phyloP scores from a whole-genome alignment of 2,329 filamentous ascomycete species.

The Beauveria rudraprayagi region DNA sequence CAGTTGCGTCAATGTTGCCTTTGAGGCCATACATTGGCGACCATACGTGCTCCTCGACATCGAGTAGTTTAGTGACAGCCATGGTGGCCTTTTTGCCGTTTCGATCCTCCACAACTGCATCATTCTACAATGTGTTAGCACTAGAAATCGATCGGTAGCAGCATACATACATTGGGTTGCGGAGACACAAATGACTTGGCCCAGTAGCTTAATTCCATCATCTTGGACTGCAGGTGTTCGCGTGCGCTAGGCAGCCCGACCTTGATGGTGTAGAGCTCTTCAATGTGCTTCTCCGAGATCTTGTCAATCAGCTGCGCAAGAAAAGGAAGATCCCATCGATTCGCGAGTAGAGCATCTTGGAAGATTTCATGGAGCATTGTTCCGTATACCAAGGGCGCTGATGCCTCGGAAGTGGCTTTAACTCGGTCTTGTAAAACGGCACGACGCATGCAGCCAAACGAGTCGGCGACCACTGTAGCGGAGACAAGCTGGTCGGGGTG shows the following conservation, averaged over 20 bases:
- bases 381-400: constrained; percentile 78
- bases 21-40: constrained; percentile 96
- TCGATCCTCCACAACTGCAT: constrained; percentile 70
- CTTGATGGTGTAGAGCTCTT: constrained; percentile 83
- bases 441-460: constrained; percentile 81
- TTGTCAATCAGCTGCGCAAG: constrained; percentile 58
- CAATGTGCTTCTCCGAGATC: constrained; percentile 69
- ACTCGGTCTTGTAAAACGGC: constrained; percentile 92
- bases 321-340: constrained; percentile 68
- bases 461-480: constrained; percentile 92
- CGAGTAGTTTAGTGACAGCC: constrained; percentile 86
- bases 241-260: constrained; percentile 64
- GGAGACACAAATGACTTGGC: constrained; percentile 70
- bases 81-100: constrained; percentile 69
- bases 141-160: background rate
- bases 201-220: constrained; percentile 76
- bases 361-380: constrained; percentile 94
- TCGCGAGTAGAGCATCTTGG: constrained; percentile 77
- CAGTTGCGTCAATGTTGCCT: constrained; percentile 94
- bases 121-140: constrained; percentile 37
- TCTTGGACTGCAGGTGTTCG: constrained; percentile 75
- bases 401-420: constrained; percentile 78
- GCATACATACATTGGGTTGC: constrained; percentile 51
- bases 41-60: constrained; percentile 97
- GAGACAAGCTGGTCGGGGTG: constrained; percentile 95